Conservation (phyloP, 352 stramenopile species). For the Blastocystis sp. region DNA sequence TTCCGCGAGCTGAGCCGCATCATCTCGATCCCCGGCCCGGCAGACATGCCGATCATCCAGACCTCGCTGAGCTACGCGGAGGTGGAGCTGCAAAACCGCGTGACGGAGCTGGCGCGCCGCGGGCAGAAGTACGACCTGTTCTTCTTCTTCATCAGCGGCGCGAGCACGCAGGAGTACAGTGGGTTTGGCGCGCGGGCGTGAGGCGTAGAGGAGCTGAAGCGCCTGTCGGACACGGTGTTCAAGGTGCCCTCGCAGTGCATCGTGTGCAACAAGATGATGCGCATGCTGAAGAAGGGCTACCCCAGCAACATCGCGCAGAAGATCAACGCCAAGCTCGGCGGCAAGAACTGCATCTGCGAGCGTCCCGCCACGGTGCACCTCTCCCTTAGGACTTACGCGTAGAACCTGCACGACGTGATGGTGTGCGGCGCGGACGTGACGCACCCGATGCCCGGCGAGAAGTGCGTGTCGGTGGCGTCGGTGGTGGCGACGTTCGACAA, state of each 20-base stretch:
- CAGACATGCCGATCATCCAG: not conserved
- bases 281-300: conserved; percentile 76
- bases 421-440: conserved; percentile 67
- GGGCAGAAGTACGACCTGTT: not conserved
- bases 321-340: conserved; percentile 68
- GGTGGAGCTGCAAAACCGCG: not conserved
- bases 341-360: conserved; percentile 15
- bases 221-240: conserved; percentile 77
- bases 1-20: not conserved
- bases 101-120: not conserved
- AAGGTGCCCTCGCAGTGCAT: conserved; percentile 80
- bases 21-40: not conserved
- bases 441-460: conserved; percentile 64
- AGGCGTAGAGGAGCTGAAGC: conserved; percentile 75
- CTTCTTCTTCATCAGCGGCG: conserved; percentile 38
- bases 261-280: conserved; percentile 75
- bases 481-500: conserved; percentile 54
- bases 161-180: conserved; percentile 14
- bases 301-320: conserved; percentile 76
- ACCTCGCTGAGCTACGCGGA: not conserved
- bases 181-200: not conserved
- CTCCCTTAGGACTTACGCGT: conserved; percentile 71
- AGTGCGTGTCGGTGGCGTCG: conserved; percentile 38
- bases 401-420: conserved; percentile 20
- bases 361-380: not conserved